Percentiles rank a stretch among this genome's conserved stretches.
phyloP scores from a whole-genome alignment of 306 rosid genomes.

The Pyrus pyrifolia region DNA sequence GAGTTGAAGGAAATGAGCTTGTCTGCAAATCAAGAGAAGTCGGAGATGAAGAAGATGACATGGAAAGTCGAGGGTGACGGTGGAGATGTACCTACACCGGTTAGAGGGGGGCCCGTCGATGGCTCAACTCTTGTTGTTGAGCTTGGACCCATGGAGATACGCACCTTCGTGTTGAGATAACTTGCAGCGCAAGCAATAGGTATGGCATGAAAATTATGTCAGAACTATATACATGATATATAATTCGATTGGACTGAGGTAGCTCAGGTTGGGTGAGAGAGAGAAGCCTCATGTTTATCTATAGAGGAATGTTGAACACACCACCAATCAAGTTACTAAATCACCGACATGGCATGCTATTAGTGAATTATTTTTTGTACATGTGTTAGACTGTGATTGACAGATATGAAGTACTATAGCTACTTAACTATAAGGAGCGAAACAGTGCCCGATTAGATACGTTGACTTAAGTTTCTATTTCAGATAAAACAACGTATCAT shows the following conservation, averaged over 20 bases:
- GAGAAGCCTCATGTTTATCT: too few species aligned
- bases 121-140: conserved; percentile 36
- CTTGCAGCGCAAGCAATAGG: background rate
- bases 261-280: too few species aligned
- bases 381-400: too few species aligned
- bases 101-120: conserved; percentile 44
- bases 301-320: too few species aligned
- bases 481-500: too few species aligned
- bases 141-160: conserved; percentile 90
- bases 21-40: conserved; percentile 74
- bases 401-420: too few species aligned
- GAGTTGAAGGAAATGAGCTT: conserved; percentile 55
- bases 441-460: too few species aligned
- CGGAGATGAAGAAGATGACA: conserved; percentile 41
- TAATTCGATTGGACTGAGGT: background rate
- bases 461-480: too few species aligned
- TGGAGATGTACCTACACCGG: conserved; percentile 16
- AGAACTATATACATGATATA: background rate
- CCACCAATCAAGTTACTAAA: too few species aligned
- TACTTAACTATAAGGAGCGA: too few species aligned
- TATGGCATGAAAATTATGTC: background rate
- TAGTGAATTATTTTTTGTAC: too few species aligned
- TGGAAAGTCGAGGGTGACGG: conserved; percentile 59
- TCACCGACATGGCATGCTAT: too few species aligned
- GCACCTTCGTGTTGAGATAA: conserved; percentile 46